phyloP scores from a whole-genome alignment of 768 basidiomycete genomes.

The Naematelia aurantialba region DNA sequence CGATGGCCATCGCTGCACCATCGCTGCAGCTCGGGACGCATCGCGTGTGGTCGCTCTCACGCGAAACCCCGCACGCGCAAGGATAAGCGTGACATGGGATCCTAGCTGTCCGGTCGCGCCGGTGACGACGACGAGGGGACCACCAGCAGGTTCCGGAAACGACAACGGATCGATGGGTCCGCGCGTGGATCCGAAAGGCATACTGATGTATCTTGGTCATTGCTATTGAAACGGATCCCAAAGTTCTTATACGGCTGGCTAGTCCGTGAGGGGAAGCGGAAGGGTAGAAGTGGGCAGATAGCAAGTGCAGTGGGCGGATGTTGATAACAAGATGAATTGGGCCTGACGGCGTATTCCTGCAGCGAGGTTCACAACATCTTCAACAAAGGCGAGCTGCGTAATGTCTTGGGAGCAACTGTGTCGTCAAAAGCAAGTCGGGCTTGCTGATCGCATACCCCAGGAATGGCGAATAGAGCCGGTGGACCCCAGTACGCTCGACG shows the following conservation, averaged over 20 bases:
- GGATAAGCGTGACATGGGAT: slow-evolving; percentile 2
- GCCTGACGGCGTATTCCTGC: too few relatives aligned
- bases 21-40: neutral
- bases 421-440: neutral
- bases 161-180: slow-evolving; percentile 3
- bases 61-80: neutral
- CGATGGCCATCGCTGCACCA: neutral
- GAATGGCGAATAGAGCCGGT: neutral
- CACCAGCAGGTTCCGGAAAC: neutral
- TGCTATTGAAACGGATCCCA: too few relatives aligned
- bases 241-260: too few relatives aligned
- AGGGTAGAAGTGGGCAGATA: too few relatives aligned
- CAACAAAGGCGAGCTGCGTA: too few relatives aligned
- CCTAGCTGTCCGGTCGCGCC: slow-evolving; percentile 5
- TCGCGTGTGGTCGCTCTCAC: slow-evolving; percentile 1
- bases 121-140: slow-evolving; percentile 1
- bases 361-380: too few relatives aligned
- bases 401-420: slow-evolving; percentile 1
- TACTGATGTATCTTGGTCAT: too few relatives aligned
- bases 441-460: neutral
- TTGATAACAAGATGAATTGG: too few relatives aligned
- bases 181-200: slow-evolving; percentile 5
- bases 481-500: neutral
- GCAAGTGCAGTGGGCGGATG: too few relatives aligned
- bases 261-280: too few relatives aligned